phyloP scores from a whole-genome alignment of 129 eudicot species.

The Logfia minima region DNA sequence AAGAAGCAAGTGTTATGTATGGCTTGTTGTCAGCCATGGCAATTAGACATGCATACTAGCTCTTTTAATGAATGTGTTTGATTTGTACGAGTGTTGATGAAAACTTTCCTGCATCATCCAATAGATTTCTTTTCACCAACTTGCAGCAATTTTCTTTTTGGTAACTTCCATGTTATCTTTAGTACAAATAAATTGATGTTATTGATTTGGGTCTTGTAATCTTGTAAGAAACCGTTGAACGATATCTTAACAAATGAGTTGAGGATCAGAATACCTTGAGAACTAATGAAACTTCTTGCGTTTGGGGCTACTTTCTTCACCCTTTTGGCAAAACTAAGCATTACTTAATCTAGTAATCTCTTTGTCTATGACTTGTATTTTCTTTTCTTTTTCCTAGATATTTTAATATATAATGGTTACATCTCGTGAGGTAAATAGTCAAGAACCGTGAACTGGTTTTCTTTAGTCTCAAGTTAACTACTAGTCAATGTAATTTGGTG shows the following conservation, averaged over 20 bases:
- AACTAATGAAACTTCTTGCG: too few relatives aligned
- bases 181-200: conserved; percentile 23
- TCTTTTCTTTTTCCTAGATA: too few relatives aligned
- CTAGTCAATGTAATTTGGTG: too few relatives aligned
- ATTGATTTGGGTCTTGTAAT: not conserved
- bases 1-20: conserved; percentile 19
- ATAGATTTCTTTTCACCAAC: conserved; percentile 2
- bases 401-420: too few relatives aligned
- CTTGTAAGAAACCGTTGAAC: not conserved
- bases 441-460: too few relatives aligned
- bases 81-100: conserved; percentile 14
- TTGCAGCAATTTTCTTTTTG: conserved; percentile 16
- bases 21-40: conserved; percentile 10
- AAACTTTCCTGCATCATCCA: conserved; percentile 13
- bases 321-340: not conserved
- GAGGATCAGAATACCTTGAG: too few relatives aligned
- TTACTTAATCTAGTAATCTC: not conserved
- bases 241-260: too few relatives aligned
- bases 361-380: not conserved
- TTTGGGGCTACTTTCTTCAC: not conserved
- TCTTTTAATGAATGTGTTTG: conserved; percentile 25
- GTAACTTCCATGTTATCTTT: conserved; percentile 17
- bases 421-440: too few relatives aligned
- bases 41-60: conserved; percentile 12
- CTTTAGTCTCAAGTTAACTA: too few relatives aligned